phyloP scores from a whole-genome alignment of 192 early-diverging fungal species.

The Fimicolochytrium jonesii region DNA sequence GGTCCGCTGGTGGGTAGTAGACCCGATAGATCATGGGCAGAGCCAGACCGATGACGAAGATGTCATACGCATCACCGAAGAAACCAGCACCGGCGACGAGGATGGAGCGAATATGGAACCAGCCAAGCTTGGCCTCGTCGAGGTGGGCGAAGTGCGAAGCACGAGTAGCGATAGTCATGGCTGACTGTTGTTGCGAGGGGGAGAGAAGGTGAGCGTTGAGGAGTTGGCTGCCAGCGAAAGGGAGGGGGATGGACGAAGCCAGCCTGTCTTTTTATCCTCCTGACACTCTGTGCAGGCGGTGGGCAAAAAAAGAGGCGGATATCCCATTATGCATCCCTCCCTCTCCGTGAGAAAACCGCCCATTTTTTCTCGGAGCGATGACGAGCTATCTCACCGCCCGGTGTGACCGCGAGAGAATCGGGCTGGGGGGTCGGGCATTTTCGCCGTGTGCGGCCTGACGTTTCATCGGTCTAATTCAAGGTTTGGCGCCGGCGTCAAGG shows the following conservation, averaged over 20 bases:
- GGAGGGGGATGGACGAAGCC: neutral
- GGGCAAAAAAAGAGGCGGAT: too few species aligned
- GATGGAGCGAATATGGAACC: constrained; percentile 47
- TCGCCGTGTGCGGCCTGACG: too few species aligned
- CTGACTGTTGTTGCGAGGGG: neutral
- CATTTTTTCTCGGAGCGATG: too few species aligned
- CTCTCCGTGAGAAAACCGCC: too few species aligned
- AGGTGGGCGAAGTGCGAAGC: constrained; percentile 33
- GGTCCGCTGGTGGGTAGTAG: constrained; percentile 30
- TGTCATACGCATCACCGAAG: constrained; percentile 94
- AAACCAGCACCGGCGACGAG: constrained; percentile 63
- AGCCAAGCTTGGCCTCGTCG: constrained; percentile 41
- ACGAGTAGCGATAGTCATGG: neutral
- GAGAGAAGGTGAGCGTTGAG: neutral
- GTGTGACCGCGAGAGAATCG: too few species aligned
- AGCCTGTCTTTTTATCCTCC: neutral
- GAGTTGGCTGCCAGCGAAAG: neutral
- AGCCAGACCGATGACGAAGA: constrained; percentile 88
- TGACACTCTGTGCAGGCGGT: neutral
- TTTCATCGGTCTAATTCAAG: too few species aligned
- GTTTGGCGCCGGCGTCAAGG: too few species aligned
- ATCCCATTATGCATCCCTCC: too few species aligned
- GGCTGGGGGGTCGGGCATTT: too few species aligned
- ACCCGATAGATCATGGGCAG: constrained; percentile 71
- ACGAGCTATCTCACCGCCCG: too few species aligned